These are phyloP conservation scores for Dactylellina drechsleri DNA, from an alignment of 2,329 filamentous ascomycete genomes.

Conservation along the genomic window DNA sequence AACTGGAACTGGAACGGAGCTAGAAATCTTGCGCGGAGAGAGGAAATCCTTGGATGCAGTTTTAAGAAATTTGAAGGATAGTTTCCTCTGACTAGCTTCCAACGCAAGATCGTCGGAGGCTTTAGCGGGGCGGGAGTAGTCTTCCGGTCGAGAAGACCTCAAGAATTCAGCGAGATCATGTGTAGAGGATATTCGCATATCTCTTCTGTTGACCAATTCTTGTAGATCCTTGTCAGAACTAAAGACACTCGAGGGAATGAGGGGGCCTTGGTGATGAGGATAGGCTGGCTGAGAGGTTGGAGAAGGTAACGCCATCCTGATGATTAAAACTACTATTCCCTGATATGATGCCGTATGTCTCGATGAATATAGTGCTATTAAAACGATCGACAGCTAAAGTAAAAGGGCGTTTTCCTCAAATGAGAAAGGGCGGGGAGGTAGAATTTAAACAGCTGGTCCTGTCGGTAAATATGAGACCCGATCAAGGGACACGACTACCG, in stretches of 20 bases:
- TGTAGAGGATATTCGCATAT: constrained; percentile 54
- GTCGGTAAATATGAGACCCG: background rate
- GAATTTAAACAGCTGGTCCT: background rate
- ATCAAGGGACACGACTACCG: background rate
- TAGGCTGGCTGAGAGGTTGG: constrained; percentile 46
- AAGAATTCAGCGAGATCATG: constrained; percentile 58
- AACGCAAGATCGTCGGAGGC: constrained; percentile 49
- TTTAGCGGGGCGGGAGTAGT: constrained; percentile 54
- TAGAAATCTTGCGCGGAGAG: constrained; percentile 30
- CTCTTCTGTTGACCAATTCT: constrained; percentile 49
- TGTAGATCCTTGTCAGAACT: constrained; percentile 49
- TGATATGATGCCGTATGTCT: background rate
- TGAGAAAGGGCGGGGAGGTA: background rate
- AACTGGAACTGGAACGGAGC: constrained; percentile 23
- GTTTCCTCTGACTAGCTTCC: constrained; percentile 37
- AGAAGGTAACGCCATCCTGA: constrained; percentile 40
- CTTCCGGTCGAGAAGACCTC: constrained; percentile 56
- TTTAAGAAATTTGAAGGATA: constrained; percentile 55
- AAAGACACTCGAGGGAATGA: constrained; percentile 48
- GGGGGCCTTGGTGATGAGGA: constrained; percentile 41
- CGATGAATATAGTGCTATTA: background rate
- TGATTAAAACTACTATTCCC: no score
- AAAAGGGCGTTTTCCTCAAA: background rate
- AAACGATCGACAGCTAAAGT: no score
- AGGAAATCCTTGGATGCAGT: constrained; percentile 55